These are phyloP conservation scores for Postia placenta DNA, from an alignment of 768 basidiomycete genomes.

Conservation along the genomic window DNA sequence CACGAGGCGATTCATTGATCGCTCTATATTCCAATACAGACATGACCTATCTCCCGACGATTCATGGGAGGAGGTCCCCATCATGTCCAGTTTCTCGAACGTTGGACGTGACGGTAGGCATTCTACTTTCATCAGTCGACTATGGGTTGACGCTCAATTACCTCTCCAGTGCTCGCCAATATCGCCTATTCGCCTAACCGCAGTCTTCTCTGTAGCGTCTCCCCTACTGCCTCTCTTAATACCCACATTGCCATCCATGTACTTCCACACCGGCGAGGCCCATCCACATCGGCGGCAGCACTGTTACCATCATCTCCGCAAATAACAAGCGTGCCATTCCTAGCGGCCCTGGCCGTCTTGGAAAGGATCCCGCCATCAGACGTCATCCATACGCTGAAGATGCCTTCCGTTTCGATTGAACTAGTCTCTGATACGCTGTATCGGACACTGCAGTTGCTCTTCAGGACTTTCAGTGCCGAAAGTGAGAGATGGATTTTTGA, in stretches of 20 bases:
- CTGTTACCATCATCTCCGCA: neutral
- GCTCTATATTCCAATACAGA: conserved; percentile 25
- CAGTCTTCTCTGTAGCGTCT: conserved; percentile 46
- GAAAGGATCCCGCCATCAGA: conserved; percentile 52
- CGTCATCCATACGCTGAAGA: conserved; percentile 49
- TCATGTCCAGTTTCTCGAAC: conserved; percentile 37
- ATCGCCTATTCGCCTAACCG: conserved; percentile 54
- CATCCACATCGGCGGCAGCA: neutral
- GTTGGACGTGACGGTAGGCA: conserved; percentile 37
- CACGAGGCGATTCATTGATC: neutral
- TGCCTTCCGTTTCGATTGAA: conserved; percentile 32
- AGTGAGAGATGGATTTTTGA: conserved; percentile 41
- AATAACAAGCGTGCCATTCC: conserved; percentile 11
- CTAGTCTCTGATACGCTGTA: conserved; percentile 43
- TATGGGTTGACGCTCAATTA: neutral
- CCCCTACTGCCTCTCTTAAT: conserved; percentile 30
- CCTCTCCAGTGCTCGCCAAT: conserved; percentile 48
- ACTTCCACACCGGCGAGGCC: neutral
- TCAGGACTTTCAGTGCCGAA: conserved; percentile 34
- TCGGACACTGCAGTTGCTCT: conserved; percentile 40
- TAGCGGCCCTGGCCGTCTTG: conserved; percentile 37
- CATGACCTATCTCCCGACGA: conserved; percentile 46
- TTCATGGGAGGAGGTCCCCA: conserved; percentile 41
- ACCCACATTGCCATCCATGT: conserved; percentile 9
- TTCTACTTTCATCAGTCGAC: no score